Percentiles rank a stretch among this genome's conserved stretches.
phyloP scores from a whole-genome alignment of 257 asterid genomes.

The Solanum ossicruentum region DNA sequence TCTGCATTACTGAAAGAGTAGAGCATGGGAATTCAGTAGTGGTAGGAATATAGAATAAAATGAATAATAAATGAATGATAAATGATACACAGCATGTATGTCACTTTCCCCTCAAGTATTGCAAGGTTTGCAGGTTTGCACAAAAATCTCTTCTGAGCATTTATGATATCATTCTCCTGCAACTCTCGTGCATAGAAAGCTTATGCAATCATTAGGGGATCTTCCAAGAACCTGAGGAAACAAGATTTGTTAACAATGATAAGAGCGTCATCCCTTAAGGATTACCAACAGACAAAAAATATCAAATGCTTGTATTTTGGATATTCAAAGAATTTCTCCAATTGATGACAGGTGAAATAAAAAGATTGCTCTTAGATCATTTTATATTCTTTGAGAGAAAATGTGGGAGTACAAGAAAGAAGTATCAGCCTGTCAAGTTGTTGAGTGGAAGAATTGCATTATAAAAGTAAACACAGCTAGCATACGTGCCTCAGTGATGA shows the following conservation, averaged over 20 bases:
- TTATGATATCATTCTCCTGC: constrained; percentile 65
- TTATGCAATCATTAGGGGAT: constrained; percentile 22
- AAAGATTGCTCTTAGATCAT: not conserved
- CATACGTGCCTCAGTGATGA: too few species aligned
- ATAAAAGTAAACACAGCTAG: too few species aligned
- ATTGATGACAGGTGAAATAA: not conserved
- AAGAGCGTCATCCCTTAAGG: not conserved
- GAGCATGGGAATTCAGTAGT: not conserved
- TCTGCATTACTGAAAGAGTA: constrained; percentile 45
- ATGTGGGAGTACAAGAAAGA: not conserved
- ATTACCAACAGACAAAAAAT: not conserved
- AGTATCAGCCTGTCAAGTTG: not conserved
- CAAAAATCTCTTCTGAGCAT: constrained; percentile 47
- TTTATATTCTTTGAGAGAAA: not conserved
- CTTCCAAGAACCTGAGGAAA: constrained; percentile 31
- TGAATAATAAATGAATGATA: not conserved
- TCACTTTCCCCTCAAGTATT: constrained; percentile 69
- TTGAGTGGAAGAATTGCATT: not conserved
- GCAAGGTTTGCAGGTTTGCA: constrained; percentile 62
- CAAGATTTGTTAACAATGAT: not conserved
- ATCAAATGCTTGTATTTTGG: not conserved
- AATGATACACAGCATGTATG: constrained; percentile 34
- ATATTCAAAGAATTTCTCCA: not conserved
- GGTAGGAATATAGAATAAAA: not conserved
- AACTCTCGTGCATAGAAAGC: constrained; percentile 67